These are phyloP conservation scores for Amoebophrya sp. DNA, from an alignment of 169 alveolate species.

Conservation along the genomic window DNA sequence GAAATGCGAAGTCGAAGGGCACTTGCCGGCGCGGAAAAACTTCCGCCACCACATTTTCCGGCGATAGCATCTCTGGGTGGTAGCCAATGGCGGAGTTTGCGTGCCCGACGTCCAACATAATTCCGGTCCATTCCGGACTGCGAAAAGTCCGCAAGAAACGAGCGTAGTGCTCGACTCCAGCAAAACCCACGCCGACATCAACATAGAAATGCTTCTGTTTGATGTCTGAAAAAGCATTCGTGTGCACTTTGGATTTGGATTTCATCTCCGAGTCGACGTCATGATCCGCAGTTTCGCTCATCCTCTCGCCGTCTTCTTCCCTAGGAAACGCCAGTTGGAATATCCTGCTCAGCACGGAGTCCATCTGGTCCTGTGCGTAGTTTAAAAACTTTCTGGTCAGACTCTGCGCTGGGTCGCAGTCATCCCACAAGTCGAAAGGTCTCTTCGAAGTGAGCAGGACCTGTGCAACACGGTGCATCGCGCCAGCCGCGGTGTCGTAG, in stretches of 20 bases:
- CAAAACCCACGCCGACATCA: background rate
- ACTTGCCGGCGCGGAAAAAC: background rate
- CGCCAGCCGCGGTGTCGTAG: background rate
- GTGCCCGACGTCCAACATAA: slow-evolving; percentile 8
- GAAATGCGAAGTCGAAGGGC: background rate
- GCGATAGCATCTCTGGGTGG: background rate
- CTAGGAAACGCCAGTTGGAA: no score
- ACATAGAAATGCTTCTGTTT: background rate
- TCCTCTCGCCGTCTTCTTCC: no score
- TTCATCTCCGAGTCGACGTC: no score
- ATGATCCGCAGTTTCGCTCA: no score
- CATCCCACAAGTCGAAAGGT: background rate
- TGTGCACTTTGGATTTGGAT: no score
- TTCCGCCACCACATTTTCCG: background rate
- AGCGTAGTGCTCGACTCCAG: background rate
- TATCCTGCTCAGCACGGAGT: background rate
- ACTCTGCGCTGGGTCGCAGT: background rate
- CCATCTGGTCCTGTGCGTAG: slow-evolving; percentile 12
- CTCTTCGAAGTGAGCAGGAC: background rate
- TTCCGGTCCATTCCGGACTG: background rate
- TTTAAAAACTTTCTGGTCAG: background rate
- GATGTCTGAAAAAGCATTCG: no score
- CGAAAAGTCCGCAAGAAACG: background rate
- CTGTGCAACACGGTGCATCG: background rate
- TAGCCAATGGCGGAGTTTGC: background rate